A percentile compares a stretch with the other conserved stretches of the same genome.
phyloP scores from a whole-genome alignment of 805 yeast genomes.

The Starmerella potacharoeniae region DNA sequence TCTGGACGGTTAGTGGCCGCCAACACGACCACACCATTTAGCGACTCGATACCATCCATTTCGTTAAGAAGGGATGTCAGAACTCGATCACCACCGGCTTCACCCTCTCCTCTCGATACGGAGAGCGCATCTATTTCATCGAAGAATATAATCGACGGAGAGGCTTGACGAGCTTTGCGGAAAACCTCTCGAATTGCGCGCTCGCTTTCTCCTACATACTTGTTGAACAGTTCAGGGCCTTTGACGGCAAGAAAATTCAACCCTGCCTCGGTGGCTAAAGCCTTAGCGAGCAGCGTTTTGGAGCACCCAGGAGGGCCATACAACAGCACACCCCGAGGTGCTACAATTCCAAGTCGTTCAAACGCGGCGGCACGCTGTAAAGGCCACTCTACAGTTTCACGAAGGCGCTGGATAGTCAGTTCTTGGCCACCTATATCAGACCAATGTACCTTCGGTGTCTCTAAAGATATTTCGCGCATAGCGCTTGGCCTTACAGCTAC shows the following conservation, averaged over 20 bases:
- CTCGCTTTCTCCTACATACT: conserved; percentile 93
- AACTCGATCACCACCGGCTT: conserved; percentile 65
- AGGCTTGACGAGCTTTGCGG: conserved; percentile 85
- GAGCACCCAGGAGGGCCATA: conserved; percentile 99
- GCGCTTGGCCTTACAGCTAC: conserved; percentile 87
- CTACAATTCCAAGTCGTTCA: conserved; percentile 60
- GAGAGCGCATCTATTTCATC: conserved; percentile 95
- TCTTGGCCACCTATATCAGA: conserved; percentile 93
- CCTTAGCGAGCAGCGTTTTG: conserved; percentile 88
- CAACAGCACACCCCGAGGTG: conserved; percentile 85
- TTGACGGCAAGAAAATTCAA: conserved; percentile 87
- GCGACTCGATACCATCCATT: conserved; percentile 92
- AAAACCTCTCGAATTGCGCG: conserved; percentile 86
- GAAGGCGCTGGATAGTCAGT: conserved; percentile 62
- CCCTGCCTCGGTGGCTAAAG: conserved; percentile 91
- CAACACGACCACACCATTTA: conserved; percentile 83
- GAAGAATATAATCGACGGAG: conserved; percentile 88
- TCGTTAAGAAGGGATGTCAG: conserved; percentile 85
- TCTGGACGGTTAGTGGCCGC: conserved; percentile 97
- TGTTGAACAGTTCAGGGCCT: conserved; percentile 92
- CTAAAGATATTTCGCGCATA: conserved; percentile 89
- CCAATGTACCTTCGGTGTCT: conserved; percentile 92
- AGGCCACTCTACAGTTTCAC: conserved; percentile 88
- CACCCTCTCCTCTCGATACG: conserved; percentile 51
- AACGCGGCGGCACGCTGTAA: conserved; percentile 72